phyloP scores from a whole-genome alignment of 2,329 filamentous ascomycete species.

The Curvularia lunata region DNA sequence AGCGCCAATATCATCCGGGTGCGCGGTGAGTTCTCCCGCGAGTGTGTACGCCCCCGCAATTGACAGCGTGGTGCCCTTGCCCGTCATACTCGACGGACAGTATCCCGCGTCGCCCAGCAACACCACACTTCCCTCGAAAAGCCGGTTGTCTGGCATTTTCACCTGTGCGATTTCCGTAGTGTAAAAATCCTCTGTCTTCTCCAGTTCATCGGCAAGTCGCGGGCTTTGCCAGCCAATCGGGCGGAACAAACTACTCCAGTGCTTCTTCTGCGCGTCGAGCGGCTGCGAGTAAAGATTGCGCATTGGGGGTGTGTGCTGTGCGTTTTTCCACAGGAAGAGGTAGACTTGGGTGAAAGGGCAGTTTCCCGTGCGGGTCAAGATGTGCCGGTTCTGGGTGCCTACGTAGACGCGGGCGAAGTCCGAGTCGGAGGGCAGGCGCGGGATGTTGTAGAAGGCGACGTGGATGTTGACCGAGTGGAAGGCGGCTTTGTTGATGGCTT shows the following conservation, averaged over 20 bases:
- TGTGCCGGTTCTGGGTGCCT: constrained; percentile 17
- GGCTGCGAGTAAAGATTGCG: constrained; percentile 35
- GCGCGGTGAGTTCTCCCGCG: constrained; percentile 43
- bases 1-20: constrained; percentile 16
- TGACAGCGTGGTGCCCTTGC: constrained; percentile 39
- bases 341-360: constrained; percentile 30
- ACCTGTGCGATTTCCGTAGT: constrained; percentile 54
- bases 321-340: constrained; percentile 27
- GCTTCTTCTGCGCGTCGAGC: constrained; percentile 50
- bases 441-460: constrained; percentile 36
- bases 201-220: constrained; percentile 52
- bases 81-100: constrained; percentile 33
- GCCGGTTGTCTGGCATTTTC: constrained; percentile 46
- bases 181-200: constrained; percentile 55
- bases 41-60: constrained; percentile 49
- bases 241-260: constrained; percentile 38
- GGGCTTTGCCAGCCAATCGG: constrained; percentile 56
- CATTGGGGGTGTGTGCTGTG: constrained; percentile 8
- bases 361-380: constrained; percentile 30
- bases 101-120: constrained; percentile 61
- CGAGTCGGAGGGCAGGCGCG: constrained; percentile 24
- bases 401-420: constrained; percentile 20
- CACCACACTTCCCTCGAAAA: constrained; percentile 56
- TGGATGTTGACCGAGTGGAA: constrained; percentile 27
- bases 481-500: constrained; percentile 18